Evolutionary conservation across 1,139 yeast genomes (phyloP), one percentile per base, ranked within the genome.

Genomic region (Saccharomycopsis crataegensis): DNA sequence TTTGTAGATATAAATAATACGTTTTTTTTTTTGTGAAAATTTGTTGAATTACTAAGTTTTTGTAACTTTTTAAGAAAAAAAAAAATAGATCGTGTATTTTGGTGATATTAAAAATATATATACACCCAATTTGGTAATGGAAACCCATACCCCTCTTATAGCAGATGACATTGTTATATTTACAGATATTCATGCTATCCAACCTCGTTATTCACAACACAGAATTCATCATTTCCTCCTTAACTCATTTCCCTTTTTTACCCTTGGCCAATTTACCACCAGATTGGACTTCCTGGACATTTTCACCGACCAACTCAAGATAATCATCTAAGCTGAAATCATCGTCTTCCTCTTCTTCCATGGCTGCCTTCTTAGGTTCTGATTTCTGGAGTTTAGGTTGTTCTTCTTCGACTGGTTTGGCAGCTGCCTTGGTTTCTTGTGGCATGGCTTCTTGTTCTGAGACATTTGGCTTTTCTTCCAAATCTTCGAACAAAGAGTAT

Each of bases 231-330:
- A 7, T 33, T 16, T 12, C 14, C n/a, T 46, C 41, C 34, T 32
- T 31, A 3, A 9, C 17, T 46, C 11, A 32, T 12, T 8, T 37
- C 31, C 17, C 49, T 36, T 77, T 81, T 70, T 75, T 80, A 65
- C 78, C 79, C 46, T 71, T 76, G 56, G 80, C 74, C 59, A 80
- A 71, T 63, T 83, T 84, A 61, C 89, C 89, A 52, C 76, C 77
- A 58, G 77, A 72, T 61, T 76, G 82, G 46, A 87, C 81, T 61
- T 81, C 82, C 58, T 75, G 71, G 59, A 79, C 85, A 62, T 80
- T 77, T 57, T 79, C 77, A 42, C 86, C 83, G 73, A 86, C 71
- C 59, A 86, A 68, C 37, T 79, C 83, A 59, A 83, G 69, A 64
- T 79, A 80, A 58, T 76, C 83, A 60, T 79, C 84, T 62, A 73